Evolutionary conservation across 2,329 filamentous ascomycete genomes (phyloP), one percentile per base, ranked within the genome.

Genomic region (Thelonectria rubi): DNA sequence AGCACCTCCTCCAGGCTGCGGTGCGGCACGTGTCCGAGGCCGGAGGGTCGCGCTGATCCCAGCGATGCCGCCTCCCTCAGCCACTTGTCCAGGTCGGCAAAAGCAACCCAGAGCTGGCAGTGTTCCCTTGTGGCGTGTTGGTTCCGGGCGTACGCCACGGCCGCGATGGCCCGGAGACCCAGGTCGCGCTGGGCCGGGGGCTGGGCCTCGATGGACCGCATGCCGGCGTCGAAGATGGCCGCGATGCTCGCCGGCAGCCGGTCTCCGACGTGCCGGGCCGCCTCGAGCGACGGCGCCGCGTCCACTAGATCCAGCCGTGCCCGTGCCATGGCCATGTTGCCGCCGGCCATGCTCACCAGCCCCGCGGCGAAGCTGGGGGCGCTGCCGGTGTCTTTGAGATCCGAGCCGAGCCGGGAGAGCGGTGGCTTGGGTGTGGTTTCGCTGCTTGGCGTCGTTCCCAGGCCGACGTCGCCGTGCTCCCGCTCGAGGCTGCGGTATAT

Each of bases 401-500:
- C 5, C 2, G 11, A 17, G 2, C 48, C 48, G 4, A 51, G 48
- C 14, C 48, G 32, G 3, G 48, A 51, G 3, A 8, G 48, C 6
- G 48, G 48, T 6, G 48, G 48, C 18, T 51, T 51, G 15, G 12
- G 5, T 15, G 21, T 18, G 12, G 12, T 7, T 37, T 37, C 34
- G 11, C 11, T 39, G 15, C 7, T 8, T 30, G 26, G 26, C 2
- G 7, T 5, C 26, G 48, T 21, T 2, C 12, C 18, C 10, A 51
- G 32, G 48, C 48, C 48, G 5, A 51, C 32, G 12, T 51, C 48
- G 10, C 48, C 48, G 24, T 51, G 48, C 24, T 51, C 48, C 24
- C 39, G 32, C 18, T 51, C 48, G 6, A 51, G 48, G 12, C n/a
- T 20, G 12, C n/a, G 18, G 5, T 10, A 11, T 21, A 51, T 51